A percentile compares a stretch with the other conserved stretches of the same genome.
phyloP scores from a whole-genome alignment of 1,139 yeast species.

The Geotrichum bryndzae region DNA sequence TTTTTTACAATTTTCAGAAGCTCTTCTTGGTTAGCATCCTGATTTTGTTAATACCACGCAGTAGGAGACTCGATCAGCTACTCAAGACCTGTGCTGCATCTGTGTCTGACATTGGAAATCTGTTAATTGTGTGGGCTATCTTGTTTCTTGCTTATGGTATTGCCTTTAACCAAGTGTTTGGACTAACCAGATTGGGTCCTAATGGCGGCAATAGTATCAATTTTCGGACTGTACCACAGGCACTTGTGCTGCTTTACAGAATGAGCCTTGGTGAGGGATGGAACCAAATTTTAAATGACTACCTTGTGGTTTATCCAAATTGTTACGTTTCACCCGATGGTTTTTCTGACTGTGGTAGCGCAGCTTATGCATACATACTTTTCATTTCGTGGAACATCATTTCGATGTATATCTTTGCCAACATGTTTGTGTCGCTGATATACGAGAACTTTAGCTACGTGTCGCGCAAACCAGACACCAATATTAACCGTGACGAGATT shows the following conservation, averaged over 20 bases:
- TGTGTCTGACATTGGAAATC: constrained; percentile 61
- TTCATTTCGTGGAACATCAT: constrained; percentile 85
- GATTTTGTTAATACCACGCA: constrained; percentile 67
- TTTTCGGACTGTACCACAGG: constrained; percentile 77
- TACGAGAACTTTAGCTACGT: constrained; percentile 90
- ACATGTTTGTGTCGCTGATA: constrained; percentile 86
- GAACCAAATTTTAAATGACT: constrained; percentile 79
- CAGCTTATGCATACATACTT: constrained; percentile 64
- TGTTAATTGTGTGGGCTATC: constrained; percentile 80
- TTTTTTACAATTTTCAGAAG: constrained; percentile 32
- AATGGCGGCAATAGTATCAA: constrained; percentile 70
- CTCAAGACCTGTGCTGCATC: constrained; percentile 79
- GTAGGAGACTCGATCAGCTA: constrained; percentile 68
- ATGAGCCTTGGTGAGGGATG: constrained; percentile 96
- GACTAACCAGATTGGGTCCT: constrained; percentile 73
- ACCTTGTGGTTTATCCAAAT: constrained; percentile 55
- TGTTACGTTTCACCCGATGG: constrained; percentile 44
- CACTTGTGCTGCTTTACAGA: constrained; percentile 70
- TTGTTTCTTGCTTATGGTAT: constrained; percentile 82
- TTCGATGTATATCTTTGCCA: constrained; percentile 90
- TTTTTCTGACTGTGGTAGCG: constrained; percentile 75
- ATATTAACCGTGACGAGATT: constrained; percentile 66
- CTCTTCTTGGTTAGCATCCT: constrained; percentile 42
- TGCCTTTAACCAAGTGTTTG: constrained; percentile 89
- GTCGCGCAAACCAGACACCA: constrained; percentile 38